Conservation (phyloP, 164 flowering plant species). For the Vitis vinifera region DNA sequence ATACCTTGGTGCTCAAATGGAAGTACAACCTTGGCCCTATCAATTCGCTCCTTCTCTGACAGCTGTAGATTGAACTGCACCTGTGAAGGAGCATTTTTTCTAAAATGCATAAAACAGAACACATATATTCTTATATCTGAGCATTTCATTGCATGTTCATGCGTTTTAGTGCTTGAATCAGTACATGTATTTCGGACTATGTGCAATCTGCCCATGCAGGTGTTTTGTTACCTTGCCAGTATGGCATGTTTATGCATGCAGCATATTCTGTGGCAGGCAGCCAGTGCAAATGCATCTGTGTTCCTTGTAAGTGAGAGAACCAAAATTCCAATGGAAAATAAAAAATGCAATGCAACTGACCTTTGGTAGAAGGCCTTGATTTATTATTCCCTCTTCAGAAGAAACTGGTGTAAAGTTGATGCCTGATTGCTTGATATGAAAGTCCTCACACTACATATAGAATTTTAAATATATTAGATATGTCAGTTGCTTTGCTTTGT, state of each 20-base stretch:
- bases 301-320: neutral
- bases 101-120: neutral
- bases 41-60: slow-evolving; percentile 79
- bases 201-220: too few species aligned
- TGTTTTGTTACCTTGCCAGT: too few species aligned
- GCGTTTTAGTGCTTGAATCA: neutral
- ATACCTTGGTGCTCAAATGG: slow-evolving; percentile 99
- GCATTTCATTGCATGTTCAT: neutral
- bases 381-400: slow-evolving; percentile 39
- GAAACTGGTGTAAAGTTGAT: slow-evolving; percentile 55
- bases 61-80: slow-evolving; percentile 84
- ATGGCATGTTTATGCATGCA: too few species aligned
- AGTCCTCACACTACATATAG: slow-evolving; percentile 58
- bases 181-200: too few species aligned
- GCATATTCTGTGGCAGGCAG: too few species aligned
- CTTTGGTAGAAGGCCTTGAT: slow-evolving; percentile 74
- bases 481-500: neutral
- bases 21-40: slow-evolving; percentile 83
- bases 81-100: slow-evolving; percentile 36
- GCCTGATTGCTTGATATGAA: slow-evolving; percentile 52
- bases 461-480: slow-evolving; percentile 11
- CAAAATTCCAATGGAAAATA: neutral
- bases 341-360: slow-evolving; percentile 29
- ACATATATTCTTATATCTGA: too few species aligned
- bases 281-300: too few species aligned